Base-by-base conservation (phyloP, 2,329 filamentous ascomycete genomes). In the Fusarium bulbicola region DNA sequence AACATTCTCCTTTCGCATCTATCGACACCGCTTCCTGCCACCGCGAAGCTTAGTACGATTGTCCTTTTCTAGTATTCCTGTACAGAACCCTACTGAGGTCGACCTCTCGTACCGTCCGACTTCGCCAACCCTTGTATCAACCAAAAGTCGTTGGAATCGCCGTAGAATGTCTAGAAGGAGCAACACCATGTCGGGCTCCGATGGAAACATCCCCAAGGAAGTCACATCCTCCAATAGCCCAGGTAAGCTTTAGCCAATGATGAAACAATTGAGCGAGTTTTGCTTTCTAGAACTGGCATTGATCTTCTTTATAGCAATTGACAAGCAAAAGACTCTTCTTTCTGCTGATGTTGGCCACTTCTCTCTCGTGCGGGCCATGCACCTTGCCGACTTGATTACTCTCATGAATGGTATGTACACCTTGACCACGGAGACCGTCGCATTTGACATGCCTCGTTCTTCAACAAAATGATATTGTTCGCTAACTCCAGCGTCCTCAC, bases 361-460 rank as follows among this genome's bases (percentile, higher is more conserved):
- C 82, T 91, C 89, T 46, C 86, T 92, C 70, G 84, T 92, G 50
- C 86, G 87, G 66, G 90, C 90, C 62, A 88, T 96, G 81, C 91
- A 97, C 82, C 87, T 97, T 79, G 91, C 95, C 73, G 90, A 97
- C 83, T 86, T 95, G 77, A 94, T 97, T 84, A 95, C 94, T 36
- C 90, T 95, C 82, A 82, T 95, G 82, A 93, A 97, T 81, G 89
- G 94, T 92, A 84, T 63, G 80, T 63, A 69, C 49, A 46, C 58
- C 45, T 40, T 34, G 26, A 30, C 20, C 24, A 26, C 30, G n/a
- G 24, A 37, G 34, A 30, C 14, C 40, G 32, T 15, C 34, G 40
- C 61, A 49, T 60, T 62, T 43, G 50, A 26, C 30, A 28, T 59
- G 34, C 15, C 18, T 8, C 20, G 12, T 32, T 39, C 16, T 10